These are phyloP conservation scores for Tetrahymena thermophila DNA, from an alignment of 73 alveolate species.

Conservation along the genomic window DNA sequence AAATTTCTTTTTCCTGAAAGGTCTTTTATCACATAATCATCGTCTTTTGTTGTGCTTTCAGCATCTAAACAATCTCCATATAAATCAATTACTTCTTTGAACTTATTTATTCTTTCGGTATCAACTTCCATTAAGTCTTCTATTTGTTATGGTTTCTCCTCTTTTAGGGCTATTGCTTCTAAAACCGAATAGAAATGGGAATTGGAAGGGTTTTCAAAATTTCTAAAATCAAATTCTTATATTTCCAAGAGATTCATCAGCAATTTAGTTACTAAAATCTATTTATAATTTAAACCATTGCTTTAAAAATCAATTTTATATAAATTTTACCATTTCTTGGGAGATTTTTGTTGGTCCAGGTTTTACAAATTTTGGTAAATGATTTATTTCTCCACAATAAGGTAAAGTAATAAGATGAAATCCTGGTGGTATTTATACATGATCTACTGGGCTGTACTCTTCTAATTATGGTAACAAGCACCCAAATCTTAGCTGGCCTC, in stretches of 20 bases:
- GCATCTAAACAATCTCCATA: neutral
- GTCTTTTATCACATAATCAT: neutral
- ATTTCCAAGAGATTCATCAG: conserved; percentile 21
- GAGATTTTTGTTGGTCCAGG: neutral
- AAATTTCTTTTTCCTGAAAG: neutral
- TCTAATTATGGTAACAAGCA: conserved; percentile 73
- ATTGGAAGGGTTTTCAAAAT: conserved; percentile 50
- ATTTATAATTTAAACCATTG: neutral
- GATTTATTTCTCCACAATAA: conserved; percentile 54
- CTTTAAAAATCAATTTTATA: neutral
- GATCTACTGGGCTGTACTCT: conserved; percentile 18
- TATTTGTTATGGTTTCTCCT: conserved; percentile 51
- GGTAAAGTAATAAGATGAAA: conserved; percentile 51
- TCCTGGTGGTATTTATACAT: conserved; percentile 54
- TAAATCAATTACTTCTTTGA: conserved; percentile 28
- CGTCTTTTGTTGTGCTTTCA: neutral
- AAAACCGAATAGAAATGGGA: conserved; percentile 49
- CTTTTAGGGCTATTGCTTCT: conserved; percentile 54
- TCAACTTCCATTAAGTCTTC: conserved; percentile 54
- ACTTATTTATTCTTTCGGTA: conserved; percentile 45
- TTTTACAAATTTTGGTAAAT: neutral
- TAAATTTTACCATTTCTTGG: conserved; percentile 21
- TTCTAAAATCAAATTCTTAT: conserved; percentile 49
- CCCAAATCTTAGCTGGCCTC: conserved; percentile 67
- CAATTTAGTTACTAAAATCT: neutral